Evolutionary conservation across 2,329 filamentous ascomycete genomes (phyloP).

Genomic region (Leptodontidium sp.): DNA sequence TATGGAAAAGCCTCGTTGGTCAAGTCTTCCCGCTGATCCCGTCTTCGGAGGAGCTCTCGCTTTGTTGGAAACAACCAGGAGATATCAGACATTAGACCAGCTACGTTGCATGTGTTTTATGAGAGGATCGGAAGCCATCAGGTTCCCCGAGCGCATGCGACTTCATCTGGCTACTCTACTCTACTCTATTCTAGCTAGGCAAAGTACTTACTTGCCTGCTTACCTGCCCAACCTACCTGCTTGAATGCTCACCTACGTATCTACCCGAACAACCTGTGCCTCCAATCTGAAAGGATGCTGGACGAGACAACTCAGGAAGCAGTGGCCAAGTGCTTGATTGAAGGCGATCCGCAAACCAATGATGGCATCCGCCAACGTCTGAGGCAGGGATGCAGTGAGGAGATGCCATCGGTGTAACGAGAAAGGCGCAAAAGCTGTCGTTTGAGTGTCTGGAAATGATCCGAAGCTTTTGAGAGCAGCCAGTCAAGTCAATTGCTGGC

Average conservation of each 20-base stretch:
- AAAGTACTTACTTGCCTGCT: not conserved
- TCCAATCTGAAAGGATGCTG: conserved; percentile 12
- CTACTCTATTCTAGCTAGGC: conserved; percentile 9
- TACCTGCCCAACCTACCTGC: not conserved
- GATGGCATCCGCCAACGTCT: conserved; percentile 42
- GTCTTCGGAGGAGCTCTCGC: conserved; percentile 37
- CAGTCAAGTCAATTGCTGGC: conserved; percentile 14
- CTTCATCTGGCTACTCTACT: conserved; percentile 23
- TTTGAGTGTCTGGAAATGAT: conserved; percentile 34
- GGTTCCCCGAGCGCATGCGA: conserved; percentile 37
- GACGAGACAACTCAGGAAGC: conserved; percentile 43
- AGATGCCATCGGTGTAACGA: conserved; percentile 39
- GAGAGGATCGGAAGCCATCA: conserved; percentile 30
- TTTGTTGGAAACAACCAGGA: conserved; percentile 30
- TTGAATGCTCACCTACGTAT: not conserved
- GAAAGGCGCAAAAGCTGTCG: conserved; percentile 30
- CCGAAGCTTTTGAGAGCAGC: conserved; percentile 19
- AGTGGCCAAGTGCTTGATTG: conserved; percentile 45
- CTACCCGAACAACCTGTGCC: conserved; percentile 18
- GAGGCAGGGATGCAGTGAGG: conserved; percentile 35
- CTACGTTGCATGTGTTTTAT: conserved; percentile 24
- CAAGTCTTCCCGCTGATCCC: conserved; percentile 36
- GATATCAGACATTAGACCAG: conserved; percentile 26
- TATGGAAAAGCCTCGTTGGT: conserved; percentile 24
- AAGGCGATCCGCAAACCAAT: conserved; percentile 41